Percentiles rank a stretch among this genome's conserved stretches.
Conservation (phyloP, 805 yeast genomes). For the Saccharomycopsis sp. region DNA sequence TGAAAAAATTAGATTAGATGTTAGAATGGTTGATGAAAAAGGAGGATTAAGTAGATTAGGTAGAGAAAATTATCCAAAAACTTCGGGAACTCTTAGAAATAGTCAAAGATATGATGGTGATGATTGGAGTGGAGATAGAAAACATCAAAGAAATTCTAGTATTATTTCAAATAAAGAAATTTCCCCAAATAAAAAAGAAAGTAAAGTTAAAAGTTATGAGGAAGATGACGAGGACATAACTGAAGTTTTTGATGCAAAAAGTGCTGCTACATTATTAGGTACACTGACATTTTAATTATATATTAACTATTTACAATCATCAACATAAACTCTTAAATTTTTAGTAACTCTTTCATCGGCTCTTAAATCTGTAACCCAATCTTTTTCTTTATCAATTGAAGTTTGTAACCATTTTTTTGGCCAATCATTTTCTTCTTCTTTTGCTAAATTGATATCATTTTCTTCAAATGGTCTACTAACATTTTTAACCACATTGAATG, state of each 20-base stretch:
- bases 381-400: conserved; percentile 67
- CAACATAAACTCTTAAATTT: conserved; percentile 43
- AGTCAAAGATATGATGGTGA: conserved; percentile 41
- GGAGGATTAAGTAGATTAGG: conserved; percentile 84
- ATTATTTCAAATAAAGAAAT: neutral
- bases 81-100: conserved; percentile 16
- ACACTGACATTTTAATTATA: conserved; percentile 49
- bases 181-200: too few relatives aligned
- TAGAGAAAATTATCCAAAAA: conserved; percentile 44
- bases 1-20: conserved; percentile 61
- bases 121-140: conserved; percentile 45
- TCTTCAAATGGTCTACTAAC: conserved; percentile 43
- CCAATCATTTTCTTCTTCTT: conserved; percentile 77
- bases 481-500: conserved; percentile 40
- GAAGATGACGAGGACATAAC: conserved; percentile 19
- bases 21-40: conserved; percentile 59
- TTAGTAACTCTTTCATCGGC: conserved; percentile 58
- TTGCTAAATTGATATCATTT: conserved; percentile 29
- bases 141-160: conserved; percentile 24
- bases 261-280: conserved; percentile 76
- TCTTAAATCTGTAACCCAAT: conserved; percentile 73
- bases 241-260: conserved; percentile 47
- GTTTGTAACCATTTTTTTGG: conserved; percentile 72
- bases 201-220: conserved; percentile 3
- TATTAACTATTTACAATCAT: too few relatives aligned